Base-by-base conservation (phyloP, 2,329 filamentous ascomycete species). In the Nannizziopsis arthrosporioides region DNA sequence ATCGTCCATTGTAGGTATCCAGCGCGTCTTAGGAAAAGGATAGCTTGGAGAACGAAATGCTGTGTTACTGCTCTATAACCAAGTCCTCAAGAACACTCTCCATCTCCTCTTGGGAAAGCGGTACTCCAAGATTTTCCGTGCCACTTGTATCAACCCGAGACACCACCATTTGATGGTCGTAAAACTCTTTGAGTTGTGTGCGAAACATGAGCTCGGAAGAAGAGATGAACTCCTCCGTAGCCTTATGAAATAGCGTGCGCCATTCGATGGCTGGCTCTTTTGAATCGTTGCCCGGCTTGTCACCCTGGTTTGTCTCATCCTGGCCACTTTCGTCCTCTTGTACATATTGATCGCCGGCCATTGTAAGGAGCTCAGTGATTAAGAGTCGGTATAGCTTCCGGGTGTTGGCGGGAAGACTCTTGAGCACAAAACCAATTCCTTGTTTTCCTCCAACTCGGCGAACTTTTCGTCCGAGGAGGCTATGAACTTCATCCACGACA, bases 141-240 rank as follows among this genome's bases (percentile, higher is more conserved):
- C 92, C 92, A 49, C 89, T 72, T 0, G 78, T 76, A 63, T 98
- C 90, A 61, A 90, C 90, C 53, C 81, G 79, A 53, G 85, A 93
- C 48, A 86, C 86, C 54, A 98, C 84, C 80, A 98, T 96, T 61
- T 95, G 87, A 70, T 98, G 92, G 60, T 98, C 92, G 62, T 95
- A 87, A 64, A 98, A 92, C 76, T 98, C 92, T 68, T 96, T 96
- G 53, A 98, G 68, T 61, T 98, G 65, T 19, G 89, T 94, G 52
- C 92, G 77, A 69, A 96, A 96, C 53, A 86, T 88, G 77, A 96
- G 88, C 69, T 96, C 92, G 51, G 85, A 94, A 57, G 85, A 92
- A 64, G 90, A 95, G 43, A 98, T 92, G 64, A 98, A 96, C 61
- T 94, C 88, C 67, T 95, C 89, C 4, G 90, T 84, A 2, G 92